Conservation (phyloP, 495 filamentous ascomycete genomes). For the Penicillium paradoxum region DNA sequence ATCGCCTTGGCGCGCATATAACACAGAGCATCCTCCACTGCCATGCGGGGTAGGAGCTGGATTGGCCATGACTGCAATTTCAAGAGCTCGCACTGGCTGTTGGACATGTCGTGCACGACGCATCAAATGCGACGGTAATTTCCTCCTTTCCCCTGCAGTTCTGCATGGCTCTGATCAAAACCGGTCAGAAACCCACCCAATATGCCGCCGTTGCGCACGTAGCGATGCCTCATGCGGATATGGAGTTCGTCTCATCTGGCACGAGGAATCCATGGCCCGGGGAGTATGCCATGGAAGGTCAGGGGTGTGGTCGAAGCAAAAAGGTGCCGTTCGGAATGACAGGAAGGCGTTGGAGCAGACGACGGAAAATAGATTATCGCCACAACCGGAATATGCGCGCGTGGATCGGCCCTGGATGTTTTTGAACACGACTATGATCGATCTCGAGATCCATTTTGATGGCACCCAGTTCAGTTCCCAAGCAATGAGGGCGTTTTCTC, state of each 20-base stretch:
- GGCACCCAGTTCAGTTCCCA: not conserved
- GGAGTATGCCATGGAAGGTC: slow-evolving; percentile 23
- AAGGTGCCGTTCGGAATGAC: not conserved
- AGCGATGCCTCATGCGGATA: slow-evolving; percentile 18
- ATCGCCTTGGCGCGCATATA: slow-evolving; percentile 1
- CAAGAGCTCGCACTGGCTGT: slow-evolving; percentile 19
- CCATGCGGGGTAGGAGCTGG: not conserved
- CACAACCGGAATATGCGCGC: not conserved
- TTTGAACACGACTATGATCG: slow-evolving; percentile 20
- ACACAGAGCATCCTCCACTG: not conserved
- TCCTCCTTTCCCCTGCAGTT: slow-evolving; percentile 1
- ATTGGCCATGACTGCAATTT: slow-evolving; percentile 12
- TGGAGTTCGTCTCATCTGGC: slow-evolving; percentile 20
- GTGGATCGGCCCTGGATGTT: slow-evolving; percentile 10
- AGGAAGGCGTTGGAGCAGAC: not conserved
- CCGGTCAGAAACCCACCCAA: slow-evolving; percentile 13
- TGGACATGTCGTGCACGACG: slow-evolving; percentile 23
- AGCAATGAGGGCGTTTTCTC: not conserved
- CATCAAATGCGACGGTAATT: slow-evolving; percentile 24
- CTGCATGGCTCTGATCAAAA: slow-evolving; percentile 3
- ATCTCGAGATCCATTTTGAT: slow-evolving; percentile 21
- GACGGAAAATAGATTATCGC: not conserved
- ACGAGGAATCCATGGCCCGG: slow-evolving; percentile 22
- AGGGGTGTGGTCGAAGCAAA: slow-evolving; percentile 23
- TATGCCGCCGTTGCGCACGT: slow-evolving; percentile 18